phyloP scores from a whole-genome alignment of 768 basidiomycete species.

The Hemileccinum rubropunctum region DNA sequence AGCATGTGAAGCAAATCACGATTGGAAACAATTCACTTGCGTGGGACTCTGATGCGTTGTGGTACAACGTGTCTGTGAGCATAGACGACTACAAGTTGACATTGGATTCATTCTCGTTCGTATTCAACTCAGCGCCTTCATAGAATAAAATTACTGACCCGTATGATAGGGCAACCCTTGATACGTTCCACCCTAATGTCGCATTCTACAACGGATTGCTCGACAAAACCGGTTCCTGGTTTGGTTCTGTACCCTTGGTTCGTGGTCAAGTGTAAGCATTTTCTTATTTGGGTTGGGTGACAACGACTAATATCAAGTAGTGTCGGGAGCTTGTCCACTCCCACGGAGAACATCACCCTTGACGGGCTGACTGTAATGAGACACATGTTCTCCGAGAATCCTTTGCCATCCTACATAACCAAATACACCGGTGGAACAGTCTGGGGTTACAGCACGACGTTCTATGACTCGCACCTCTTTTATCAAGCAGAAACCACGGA shows the following conservation, averaged over 20 bases:
- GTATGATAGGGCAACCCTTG: constrained; percentile 4
- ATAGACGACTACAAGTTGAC: constrained; percentile 6
- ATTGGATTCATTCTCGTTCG: constrained; percentile 14
- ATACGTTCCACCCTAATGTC: constrained; percentile 15
- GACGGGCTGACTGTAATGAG: constrained; percentile 6
- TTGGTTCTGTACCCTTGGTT: constrained; percentile 11
- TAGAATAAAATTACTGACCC: neutral
- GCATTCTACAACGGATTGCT: constrained; percentile 12
- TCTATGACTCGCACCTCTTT: constrained; percentile 15
- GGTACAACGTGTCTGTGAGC: constrained; percentile 14
- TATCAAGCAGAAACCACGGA: constrained; percentile 8
- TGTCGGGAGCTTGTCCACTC: constrained; percentile 4
- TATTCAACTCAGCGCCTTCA: neutral
- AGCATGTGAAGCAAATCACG: neutral
- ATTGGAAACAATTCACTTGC: constrained; percentile 8
- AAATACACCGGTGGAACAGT: constrained; percentile 3
- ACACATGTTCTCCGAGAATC: constrained; percentile 11
- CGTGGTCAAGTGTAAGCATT: constrained; percentile 13
- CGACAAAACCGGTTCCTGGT: constrained; percentile 5
- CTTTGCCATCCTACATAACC: constrained; percentile 3
- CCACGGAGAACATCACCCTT: neutral
- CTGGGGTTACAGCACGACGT: constrained; percentile 12
- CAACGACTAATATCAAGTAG: neutral
- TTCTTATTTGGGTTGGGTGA: neutral
- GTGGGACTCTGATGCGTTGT: constrained; percentile 10